Base-by-base conservation (phyloP, 768 basidiomycete species). In the Kwoniella bestiolae region DNA sequence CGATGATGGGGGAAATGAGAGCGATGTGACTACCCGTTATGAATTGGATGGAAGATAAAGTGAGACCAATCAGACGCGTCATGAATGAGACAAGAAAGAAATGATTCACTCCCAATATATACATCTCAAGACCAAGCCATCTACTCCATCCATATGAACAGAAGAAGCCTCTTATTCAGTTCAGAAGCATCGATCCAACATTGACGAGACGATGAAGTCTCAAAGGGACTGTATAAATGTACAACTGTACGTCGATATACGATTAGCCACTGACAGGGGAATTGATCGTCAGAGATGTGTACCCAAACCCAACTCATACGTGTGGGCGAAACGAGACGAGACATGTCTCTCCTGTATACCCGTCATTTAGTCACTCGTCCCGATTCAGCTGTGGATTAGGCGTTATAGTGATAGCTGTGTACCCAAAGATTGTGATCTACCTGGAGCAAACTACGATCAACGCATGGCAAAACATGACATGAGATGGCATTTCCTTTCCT, bases 181-280 rank as follows among this genome's bases (percentile, higher is more conserved):
- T 41, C 12, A 41, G 38, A 41, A 2, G 2, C 12, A 0, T 11
- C 8, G 18, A 41, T 41, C 14, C 9, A 23, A 23, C n/a, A n/a
- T n/a, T 28, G 56, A 56, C 56, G 56, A 56, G 56, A 1, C 23
- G 34, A 25, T 56, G 56, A 56, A 26, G 56, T 38, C 21, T 26
- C 56, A 56, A 56, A 56, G 56, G 56, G 34, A 31, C 25, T 23
- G 29, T 14, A 29, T 0, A 23, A 2, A 34, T n/a, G 41, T 44
- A 21, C 26, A 11, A 49, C 47, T 28, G 26, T 28, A 49, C 47
- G 38, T 9, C 38, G 38, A 14, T 41, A 41, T 18, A 41, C 12
- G 38, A 41, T 41, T 3, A 41, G 38, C 38, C 38, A 41, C 38
- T 41, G 38, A 41, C 38, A 41, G 38, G 38, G 38, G 38, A 41